Evolutionary conservation across 164 flowering plant genomes (phyloP).

Genomic region (Taxillus chinensis): DNA sequence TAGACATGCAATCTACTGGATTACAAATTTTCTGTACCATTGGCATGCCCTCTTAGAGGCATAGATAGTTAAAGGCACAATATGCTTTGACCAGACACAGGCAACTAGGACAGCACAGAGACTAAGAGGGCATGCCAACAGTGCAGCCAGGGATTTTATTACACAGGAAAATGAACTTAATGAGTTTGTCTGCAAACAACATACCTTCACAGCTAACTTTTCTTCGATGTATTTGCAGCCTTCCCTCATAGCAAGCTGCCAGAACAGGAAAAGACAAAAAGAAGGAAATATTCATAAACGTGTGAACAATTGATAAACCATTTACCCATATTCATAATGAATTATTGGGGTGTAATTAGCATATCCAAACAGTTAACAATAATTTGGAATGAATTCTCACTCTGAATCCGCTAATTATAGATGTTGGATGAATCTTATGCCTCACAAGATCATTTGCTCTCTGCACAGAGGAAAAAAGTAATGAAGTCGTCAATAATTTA

Average conservation of each 20-base stretch:
- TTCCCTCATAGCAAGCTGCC: conserved; percentile 90
- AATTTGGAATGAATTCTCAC: conserved; percentile 30
- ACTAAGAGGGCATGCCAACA: no score
- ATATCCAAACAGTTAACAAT: neutral
- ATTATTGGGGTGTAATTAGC: no score
- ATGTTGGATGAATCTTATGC: conserved; percentile 93
- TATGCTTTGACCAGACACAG: no score
- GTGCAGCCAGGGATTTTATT: no score
- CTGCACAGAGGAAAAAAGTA: conserved; percentile 32
- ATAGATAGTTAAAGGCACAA: no score
- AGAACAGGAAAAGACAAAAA: neutral
- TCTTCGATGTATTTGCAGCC: conserved; percentile 88
- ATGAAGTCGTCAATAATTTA: neutral
- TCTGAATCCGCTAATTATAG: conserved; percentile 92
- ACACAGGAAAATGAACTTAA: no score
- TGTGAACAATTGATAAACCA: neutral
- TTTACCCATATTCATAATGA: no score
- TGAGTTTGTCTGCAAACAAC: neutral
- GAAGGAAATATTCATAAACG: neutral
- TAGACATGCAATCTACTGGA: neutral
- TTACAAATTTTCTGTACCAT: no score
- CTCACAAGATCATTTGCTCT: conserved; percentile 94
- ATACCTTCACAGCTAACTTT: conserved; percentile 73
- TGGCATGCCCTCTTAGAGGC: no score
- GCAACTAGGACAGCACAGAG: no score